Conservation (phyloP, 345 rosid species). For the Leavenworthia alabamica region DNA sequence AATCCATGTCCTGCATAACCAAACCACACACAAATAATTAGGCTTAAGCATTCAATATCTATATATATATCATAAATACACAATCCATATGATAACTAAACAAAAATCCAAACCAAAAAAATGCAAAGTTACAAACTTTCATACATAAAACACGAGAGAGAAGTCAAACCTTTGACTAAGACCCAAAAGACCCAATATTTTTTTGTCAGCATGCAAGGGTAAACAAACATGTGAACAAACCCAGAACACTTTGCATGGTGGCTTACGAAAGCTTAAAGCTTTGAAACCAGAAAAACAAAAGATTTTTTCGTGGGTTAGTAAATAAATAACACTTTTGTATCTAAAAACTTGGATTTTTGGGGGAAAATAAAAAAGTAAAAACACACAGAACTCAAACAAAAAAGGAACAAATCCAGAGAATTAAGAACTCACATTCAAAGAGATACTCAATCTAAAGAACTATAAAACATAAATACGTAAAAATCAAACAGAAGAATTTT, state of each 20-base stretch:
- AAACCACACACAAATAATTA: background rate
- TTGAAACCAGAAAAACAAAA: background rate
- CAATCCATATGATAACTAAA: background rate
- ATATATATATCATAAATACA: background rate
- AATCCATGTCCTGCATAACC: conserved; percentile 46
- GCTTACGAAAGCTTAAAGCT: background rate
- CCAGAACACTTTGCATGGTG: conserved; percentile 12
- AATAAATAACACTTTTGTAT: background rate
- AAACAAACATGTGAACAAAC: background rate
- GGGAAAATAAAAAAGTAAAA: no score
- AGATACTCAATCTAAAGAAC: background rate
- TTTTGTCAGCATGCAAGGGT: conserved; percentile 14
- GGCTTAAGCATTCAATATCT: background rate
- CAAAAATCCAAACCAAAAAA: background rate
- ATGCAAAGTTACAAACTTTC: background rate
- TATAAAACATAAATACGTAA: background rate
- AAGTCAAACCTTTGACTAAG: background rate
- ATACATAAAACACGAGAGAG: no score
- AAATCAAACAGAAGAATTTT: background rate
- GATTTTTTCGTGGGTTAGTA: background rate
- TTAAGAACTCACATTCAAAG: conserved; percentile 12
- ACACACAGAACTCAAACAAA: background rate
- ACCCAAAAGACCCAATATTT: background rate
- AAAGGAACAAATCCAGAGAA: background rate
- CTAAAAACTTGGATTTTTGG: background rate